These are phyloP conservation scores for Hortaea werneckii DNA, from an alignment of 2,329 filamentous ascomycete genomes.

Conservation along the genomic window DNA sequence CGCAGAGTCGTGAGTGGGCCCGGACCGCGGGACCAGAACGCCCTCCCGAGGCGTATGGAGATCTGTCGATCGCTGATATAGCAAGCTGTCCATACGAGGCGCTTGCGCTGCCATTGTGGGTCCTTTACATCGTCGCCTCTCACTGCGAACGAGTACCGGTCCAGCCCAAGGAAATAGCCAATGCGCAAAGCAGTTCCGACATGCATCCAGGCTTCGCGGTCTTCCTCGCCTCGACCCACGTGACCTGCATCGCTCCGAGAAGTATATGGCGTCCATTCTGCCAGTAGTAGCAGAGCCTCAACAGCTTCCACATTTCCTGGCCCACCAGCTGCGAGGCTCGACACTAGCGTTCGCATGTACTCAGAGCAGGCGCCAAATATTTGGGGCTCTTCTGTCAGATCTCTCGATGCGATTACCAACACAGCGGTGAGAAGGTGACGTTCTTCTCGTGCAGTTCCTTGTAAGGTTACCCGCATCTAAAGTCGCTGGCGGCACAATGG, in stretches of 20 bases:
- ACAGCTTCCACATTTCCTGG: slow-evolving; percentile 61
- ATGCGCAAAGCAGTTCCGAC: slow-evolving; percentile 60
- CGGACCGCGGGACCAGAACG: slow-evolving; percentile 64
- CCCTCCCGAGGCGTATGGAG: slow-evolving; percentile 60
- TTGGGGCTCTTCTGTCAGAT: slow-evolving; percentile 52
- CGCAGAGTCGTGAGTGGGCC: slow-evolving; percentile 55
- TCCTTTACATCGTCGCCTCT: slow-evolving; percentile 48
- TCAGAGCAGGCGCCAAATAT: slow-evolving; percentile 57
- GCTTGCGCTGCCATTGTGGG: slow-evolving; percentile 50
- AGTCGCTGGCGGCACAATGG: slow-evolving; percentile 52
- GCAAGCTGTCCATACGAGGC: slow-evolving; percentile 59
- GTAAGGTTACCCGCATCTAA: slow-evolving; percentile 46
- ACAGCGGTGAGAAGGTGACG: slow-evolving; percentile 60
- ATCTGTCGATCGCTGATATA: slow-evolving; percentile 60
- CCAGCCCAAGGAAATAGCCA: slow-evolving; percentile 59
- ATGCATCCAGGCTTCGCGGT: slow-evolving; percentile 68
- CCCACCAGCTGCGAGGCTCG: slow-evolving; percentile 54
- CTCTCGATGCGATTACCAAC: slow-evolving; percentile 60
- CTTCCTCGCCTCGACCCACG: slow-evolving; percentile 62
- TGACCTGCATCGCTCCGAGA: slow-evolving; percentile 49
- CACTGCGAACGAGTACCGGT: slow-evolving; percentile 56
- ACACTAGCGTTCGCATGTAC: slow-evolving; percentile 60
- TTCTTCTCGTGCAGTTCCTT: slow-evolving; percentile 50
- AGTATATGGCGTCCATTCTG: slow-evolving; percentile 63
- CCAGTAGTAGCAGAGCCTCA: slow-evolving; percentile 58